These are phyloP conservation scores for Stephanodiscus minutulus DNA, from an alignment of 108 stramenopile species.

Conservation along the genomic window DNA sequence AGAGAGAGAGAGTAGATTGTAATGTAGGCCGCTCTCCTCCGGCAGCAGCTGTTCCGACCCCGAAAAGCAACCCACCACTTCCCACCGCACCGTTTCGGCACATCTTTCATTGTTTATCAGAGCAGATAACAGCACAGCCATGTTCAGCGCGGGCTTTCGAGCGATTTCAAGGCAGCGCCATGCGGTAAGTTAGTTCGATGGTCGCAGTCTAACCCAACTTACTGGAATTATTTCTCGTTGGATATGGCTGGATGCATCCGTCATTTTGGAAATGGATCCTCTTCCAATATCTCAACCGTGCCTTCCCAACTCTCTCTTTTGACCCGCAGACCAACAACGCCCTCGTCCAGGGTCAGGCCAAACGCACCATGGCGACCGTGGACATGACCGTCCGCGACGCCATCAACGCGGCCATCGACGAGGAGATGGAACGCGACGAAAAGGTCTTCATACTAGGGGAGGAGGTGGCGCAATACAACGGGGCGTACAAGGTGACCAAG, in stretches of 20 bases:
- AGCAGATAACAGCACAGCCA: slow-evolving; percentile 11
- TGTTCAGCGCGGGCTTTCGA: slow-evolving; percentile 33
- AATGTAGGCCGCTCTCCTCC: too few relatives aligned
- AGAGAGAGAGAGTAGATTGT: too few relatives aligned
- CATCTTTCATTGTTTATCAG: too few relatives aligned
- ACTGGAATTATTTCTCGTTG: too few relatives aligned
- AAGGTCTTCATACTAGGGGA: slow-evolving; percentile 95
- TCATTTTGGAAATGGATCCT: neutral
- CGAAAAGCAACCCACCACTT: too few relatives aligned
- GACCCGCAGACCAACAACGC: neutral
- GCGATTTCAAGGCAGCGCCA: slow-evolving; percentile 32
- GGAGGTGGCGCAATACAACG: slow-evolving; percentile 99
- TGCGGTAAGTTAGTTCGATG: slow-evolving; percentile 22
- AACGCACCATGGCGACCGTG: slow-evolving; percentile 68
- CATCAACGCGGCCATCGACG: slow-evolving; percentile 95
- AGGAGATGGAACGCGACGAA: slow-evolving; percentile 97
- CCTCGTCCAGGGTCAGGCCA: slow-evolving; percentile 13
- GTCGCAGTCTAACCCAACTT: neutral
- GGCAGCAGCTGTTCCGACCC: too few relatives aligned
- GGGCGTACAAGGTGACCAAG: slow-evolving; percentile 99
- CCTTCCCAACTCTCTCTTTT: neutral
- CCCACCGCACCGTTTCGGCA: too few relatives aligned
- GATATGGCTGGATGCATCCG: neutral
- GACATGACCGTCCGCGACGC: slow-evolving; percentile 97
- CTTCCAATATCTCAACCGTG: neutral